Base-by-base conservation (phyloP, 805 yeast genomes). In the Saccharomyces paradoxus region DNA sequence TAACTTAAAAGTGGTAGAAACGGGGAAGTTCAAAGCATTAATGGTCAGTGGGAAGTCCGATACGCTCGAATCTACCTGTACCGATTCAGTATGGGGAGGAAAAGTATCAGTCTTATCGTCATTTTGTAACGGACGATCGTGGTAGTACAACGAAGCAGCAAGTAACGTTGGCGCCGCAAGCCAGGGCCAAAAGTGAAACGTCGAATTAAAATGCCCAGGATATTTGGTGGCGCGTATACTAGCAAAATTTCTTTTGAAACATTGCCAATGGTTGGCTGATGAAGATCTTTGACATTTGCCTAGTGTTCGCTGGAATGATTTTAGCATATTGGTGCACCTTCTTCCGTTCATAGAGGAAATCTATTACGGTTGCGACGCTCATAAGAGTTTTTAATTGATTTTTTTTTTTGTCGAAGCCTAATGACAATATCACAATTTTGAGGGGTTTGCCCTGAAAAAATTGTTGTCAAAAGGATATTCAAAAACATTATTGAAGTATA, bases 1-100 rank as follows among this genome's bases (percentile, higher is more conserved):
- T 31, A 91, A 68, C 24, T 78, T 72, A 65, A 76, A 87, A 2
- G 73, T 66, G 0, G 74, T 63, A 2, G 66, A 55, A 5, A 77
- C 59, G 1, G 65, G 63, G 3, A 66, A 52, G 0, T 52, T 56
- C 0, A 58, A 60, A 5, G 71, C 71, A 1, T 63, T 53, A 12
- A 68, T 41, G 2, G 53, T 47, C 1, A 62, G 57, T 1, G 82
- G 80, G 56, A 80, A 80, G 2, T 83, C 79, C 48, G 74, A 74
- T n/a, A 82, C 74, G 1, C 77, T 68, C 2, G 74, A 70, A 60
- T 81, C 84, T 2, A 82, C 81, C 22, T 62, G 59, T n/a, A 81
- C 73, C 1, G 74, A 57, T 32, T 68, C 52, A 2, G 57, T 59
- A n/a, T 62, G 61, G 26, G 30, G 41, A 7, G 26, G 22, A 26